Conservation (phyloP, 108 stramenopile genomes). For the Nitzschia sp. region DNA sequence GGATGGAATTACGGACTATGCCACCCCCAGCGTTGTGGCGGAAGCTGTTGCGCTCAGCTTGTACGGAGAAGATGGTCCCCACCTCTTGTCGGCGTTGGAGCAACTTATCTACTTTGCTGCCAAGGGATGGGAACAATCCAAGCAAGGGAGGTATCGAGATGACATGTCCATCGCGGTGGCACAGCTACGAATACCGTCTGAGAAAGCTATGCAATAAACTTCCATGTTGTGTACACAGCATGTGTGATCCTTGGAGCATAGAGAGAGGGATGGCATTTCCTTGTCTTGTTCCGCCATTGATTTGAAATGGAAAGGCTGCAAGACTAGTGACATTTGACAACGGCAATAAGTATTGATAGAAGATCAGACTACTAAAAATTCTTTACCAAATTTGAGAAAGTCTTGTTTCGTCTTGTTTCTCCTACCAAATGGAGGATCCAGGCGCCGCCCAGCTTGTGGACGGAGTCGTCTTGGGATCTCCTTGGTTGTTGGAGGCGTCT, state of each 20-base stretch:
- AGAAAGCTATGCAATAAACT: constrained; percentile 7
- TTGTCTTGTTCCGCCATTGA: too few relatives aligned
- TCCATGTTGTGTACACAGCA: too few relatives aligned
- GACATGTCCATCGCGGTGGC: constrained; percentile 76
- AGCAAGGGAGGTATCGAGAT: constrained; percentile 76
- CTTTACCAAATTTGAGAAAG: too few relatives aligned
- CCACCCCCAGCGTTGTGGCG: constrained; percentile 50
- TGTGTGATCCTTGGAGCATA: too few relatives aligned
- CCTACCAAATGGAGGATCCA: constrained; percentile 12
- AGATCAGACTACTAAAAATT: too few relatives aligned
- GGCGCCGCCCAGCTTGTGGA: neutral
- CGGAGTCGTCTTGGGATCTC: neutral
- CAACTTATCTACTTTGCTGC: constrained; percentile 70
- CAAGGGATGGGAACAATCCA: constrained; percentile 70
- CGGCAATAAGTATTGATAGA: too few relatives aligned
- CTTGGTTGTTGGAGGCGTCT: neutral
- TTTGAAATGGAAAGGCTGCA: too few relatives aligned
- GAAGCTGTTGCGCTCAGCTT: constrained; percentile 56
- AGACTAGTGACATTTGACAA: too few relatives aligned
- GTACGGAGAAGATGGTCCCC: constrained; percentile 48
- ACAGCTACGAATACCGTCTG: constrained; percentile 41
- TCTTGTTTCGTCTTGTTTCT: neutral
- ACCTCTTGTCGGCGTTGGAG: constrained; percentile 69
- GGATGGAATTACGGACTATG: constrained; percentile 76
- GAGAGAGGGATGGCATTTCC: too few relatives aligned